These are phyloP conservation scores for Leptodontidium sp. DNA, from an alignment of 2,329 filamentous ascomycete genomes.

Conservation along the genomic window DNA sequence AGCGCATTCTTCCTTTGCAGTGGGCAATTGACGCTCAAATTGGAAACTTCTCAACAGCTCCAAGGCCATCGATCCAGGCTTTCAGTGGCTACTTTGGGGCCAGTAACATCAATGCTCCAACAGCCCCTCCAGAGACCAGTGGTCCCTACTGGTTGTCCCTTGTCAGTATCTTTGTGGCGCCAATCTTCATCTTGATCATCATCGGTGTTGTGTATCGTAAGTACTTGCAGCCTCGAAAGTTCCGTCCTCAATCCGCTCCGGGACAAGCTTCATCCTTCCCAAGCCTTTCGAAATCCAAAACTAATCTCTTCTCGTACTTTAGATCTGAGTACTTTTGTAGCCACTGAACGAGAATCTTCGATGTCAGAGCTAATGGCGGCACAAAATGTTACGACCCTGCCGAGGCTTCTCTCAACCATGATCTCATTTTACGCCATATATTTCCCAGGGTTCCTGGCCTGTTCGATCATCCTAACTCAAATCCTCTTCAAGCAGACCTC, in stretches of 20 bases:
- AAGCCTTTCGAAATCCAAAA: not conserved
- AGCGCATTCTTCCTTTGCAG: constrained; percentile 37
- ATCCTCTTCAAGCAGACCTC: constrained; percentile 40
- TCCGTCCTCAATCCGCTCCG: not conserved
- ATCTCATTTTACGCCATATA: constrained; percentile 40
- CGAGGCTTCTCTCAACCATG: constrained; percentile 39
- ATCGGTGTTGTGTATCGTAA: constrained; percentile 41
- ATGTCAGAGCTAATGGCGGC: constrained; percentile 42
- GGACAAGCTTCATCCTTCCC: not conserved
- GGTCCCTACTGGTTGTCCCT: constrained; percentile 33
- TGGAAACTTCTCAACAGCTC: constrained; percentile 31
- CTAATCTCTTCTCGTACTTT: too few relatives aligned
- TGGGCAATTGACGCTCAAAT: constrained; percentile 39
- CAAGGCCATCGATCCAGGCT: constrained; percentile 35
- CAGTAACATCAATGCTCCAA: not conserved
- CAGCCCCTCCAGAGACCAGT: not conserved
- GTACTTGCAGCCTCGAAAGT: not conserved
- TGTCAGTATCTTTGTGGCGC: constrained; percentile 34
- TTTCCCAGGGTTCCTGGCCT: constrained; percentile 39
- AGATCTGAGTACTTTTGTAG: constrained; percentile 40
- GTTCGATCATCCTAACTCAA: constrained; percentile 40
- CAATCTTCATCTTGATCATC: constrained; percentile 41
- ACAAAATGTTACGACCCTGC: constrained; percentile 39
- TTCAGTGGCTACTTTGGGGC: constrained; percentile 34
- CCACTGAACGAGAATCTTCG: constrained; percentile 39